Evolutionary conservation across 331 rosid genomes (phyloP).

Genomic region (Rhamnella rubrinervis): DNA sequence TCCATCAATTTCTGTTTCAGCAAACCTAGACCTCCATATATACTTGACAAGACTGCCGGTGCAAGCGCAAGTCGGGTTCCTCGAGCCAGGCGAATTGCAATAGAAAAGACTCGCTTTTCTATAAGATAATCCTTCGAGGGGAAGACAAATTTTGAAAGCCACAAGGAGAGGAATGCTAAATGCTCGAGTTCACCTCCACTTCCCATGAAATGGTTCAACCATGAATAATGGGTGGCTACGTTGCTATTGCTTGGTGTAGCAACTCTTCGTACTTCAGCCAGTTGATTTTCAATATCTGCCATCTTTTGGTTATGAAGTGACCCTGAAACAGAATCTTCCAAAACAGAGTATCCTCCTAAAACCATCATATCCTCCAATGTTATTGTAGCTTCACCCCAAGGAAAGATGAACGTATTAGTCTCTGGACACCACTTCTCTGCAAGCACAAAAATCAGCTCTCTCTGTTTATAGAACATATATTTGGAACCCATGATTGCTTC

Average conservation of each 20-base stretch:
- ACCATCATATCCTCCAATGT: constrained; percentile 46
- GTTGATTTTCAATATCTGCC: background rate
- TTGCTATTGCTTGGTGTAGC: too few relatives aligned
- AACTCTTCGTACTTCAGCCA: background rate
- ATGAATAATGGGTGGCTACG: background rate
- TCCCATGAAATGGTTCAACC: constrained; percentile 32
- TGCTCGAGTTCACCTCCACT: constrained; percentile 47
- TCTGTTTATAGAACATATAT: background rate
- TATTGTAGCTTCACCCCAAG: constrained; percentile 57
- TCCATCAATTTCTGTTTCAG: constrained; percentile 15
- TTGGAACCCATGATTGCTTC: constrained; percentile 40
- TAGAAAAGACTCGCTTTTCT: constrained; percentile 17
- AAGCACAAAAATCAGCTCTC: constrained; percentile 29
- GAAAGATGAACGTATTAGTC: constrained; percentile 38
- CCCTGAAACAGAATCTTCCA: constrained; percentile 24
- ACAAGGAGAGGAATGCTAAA: constrained; percentile 47
- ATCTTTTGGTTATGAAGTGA: constrained; percentile 13
- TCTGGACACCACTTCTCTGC: constrained; percentile 32
- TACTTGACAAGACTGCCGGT: constrained; percentile 43
- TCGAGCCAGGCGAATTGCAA: constrained; percentile 48
- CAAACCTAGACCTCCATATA: constrained; percentile 42
- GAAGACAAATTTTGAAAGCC: constrained; percentile 48
- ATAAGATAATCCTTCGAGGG: background rate
- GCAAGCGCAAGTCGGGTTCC: constrained; percentile 49
- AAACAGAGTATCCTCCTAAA: constrained; percentile 34